Evolutionary conservation across 1,139 yeast genomes (phyloP), one percentile per base, ranked within the genome.

Genomic region (Petasospora rhodanensis): DNA sequence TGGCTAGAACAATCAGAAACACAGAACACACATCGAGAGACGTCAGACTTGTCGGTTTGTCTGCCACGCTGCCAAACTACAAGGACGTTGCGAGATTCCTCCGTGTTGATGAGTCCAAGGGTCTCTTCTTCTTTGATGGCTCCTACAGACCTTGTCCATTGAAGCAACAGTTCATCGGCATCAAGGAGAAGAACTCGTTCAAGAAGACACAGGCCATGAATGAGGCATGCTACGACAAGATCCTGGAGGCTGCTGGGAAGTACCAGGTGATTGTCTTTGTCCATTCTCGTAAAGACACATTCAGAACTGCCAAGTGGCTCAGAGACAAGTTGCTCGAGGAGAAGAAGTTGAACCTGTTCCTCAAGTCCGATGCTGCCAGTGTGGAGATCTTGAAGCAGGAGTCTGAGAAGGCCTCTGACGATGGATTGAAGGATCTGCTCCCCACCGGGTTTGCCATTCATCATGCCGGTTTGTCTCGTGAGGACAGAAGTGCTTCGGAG

Each of bases 61-160:
- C 97, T 0, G 98, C 98, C 0, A 91, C 98, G 0, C 68, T 91
- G 37, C 97, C 98, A 0, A 91, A 91, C 52, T 91, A 81, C 55
- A 59, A 62, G 35, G 97, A 91, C 57, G 97, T 91, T 24, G 95
- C 96, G 0, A 67, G 68, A 30, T 91, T 91, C 48, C 61, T 91
- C 34, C 64, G 80, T 26, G 97, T 85, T 3, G 75, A 78, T 22
- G 61, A 70, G 7, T 54, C 67, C 0, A 47, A 53, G 14, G 66
- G 65, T 1, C 29, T 64, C 5, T 89, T 82, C 54, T 86, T 73
- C 54, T 91, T 91, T 56, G 96, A 85, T 53, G 64, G 93, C 1
- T 66, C 83, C 2, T 91, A 69, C 50, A 70, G 98, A 51, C 98
- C 98, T 1, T 87, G 96, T 55, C 97, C 98, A 0, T 62, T 91